A percentile compares a stretch with the other conserved stretches of the same genome.
Evolutionary conservation across 805 yeast genomes (phyloP).

Genomic region (Yamadazyma sp.): DNA sequence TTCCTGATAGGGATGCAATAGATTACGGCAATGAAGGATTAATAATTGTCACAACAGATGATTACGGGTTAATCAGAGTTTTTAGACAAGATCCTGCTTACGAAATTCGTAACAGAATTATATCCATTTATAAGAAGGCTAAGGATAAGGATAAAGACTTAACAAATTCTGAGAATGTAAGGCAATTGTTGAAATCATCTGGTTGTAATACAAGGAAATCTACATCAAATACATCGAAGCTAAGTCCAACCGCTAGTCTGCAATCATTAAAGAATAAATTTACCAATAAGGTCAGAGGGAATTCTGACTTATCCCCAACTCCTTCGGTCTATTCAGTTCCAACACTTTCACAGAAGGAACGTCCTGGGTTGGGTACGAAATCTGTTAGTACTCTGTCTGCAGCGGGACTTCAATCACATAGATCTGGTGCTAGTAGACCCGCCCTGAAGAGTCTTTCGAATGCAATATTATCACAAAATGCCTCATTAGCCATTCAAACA

Average conservation of each 20-base stretch:
- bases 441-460: slow-evolving; percentile 14
- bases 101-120: slow-evolving; percentile 23
- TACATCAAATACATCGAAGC: no score
- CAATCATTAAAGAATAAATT: slow-evolving; percentile 1
- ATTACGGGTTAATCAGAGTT: slow-evolving; percentile 66
- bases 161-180: slow-evolving; percentile 1
- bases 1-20: slow-evolving; percentile 10
- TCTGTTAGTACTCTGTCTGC: slow-evolving; percentile 1
- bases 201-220: background rate
- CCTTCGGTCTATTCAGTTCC: slow-evolving; percentile 6
- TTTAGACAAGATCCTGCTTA: slow-evolving; percentile 78
- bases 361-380: slow-evolving; percentile 3
- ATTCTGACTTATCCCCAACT: slow-evolving; percentile 9
- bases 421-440: background rate
- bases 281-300: slow-evolving; percentile 1
- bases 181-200: background rate
- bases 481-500: slow-evolving; percentile 4
- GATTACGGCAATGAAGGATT: slow-evolving; percentile 25
- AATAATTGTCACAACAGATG: slow-evolving; percentile 76
- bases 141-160: slow-evolving; percentile 4
- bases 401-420: background rate
- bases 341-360: background rate
- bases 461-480: slow-evolving; percentile 10
- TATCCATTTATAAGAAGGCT: slow-evolving; percentile 14
- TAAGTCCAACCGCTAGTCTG: slow-evolving; percentile 7